phyloP scores from a whole-genome alignment of 345 rosid genomes.

The Arabidopsis suecica region DNA sequence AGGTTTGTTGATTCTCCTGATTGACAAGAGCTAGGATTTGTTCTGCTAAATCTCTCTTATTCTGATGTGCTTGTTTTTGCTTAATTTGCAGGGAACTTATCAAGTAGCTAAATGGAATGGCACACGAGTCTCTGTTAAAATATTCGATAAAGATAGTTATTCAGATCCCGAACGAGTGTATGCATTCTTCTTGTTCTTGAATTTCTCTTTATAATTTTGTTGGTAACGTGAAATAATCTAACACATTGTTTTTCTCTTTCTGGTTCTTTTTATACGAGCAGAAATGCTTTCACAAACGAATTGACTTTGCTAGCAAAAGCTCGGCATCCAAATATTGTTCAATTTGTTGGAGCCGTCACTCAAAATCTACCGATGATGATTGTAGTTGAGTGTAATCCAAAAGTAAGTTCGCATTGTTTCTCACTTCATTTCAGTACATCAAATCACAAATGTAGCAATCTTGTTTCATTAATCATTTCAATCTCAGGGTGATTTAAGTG shows the following conservation, averaged over 20 bases:
- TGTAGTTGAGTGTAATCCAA: slow-evolving; percentile 79
- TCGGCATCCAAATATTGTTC: slow-evolving; percentile 96
- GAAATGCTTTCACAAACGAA: slow-evolving; percentile 85
- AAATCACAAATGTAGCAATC: neutral
- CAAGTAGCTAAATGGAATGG: slow-evolving; percentile 99
- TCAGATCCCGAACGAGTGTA: slow-evolving; percentile 77
- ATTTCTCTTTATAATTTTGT: neutral
- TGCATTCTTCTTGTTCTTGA: slow-evolving; percentile 36
- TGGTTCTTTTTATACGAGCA: slow-evolving; percentile 44
- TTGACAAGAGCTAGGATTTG: neutral
- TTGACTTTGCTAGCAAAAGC: slow-evolving; percentile 83
- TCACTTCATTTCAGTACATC: slow-evolving; percentile 14
- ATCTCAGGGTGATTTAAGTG: slow-evolving; percentile 82
- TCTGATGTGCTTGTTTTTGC: neutral
- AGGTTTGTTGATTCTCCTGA: slow-evolving; percentile 50
- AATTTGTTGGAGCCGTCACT: slow-evolving; percentile 98
- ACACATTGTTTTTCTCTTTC: neutral
- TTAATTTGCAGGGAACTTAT: slow-evolving; percentile 70
- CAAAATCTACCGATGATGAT: slow-evolving; percentile 98
- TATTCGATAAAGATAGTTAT: slow-evolving; percentile 76
- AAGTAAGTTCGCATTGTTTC: slow-evolving; percentile 54
- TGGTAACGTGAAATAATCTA: slow-evolving; percentile 15
- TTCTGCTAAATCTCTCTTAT: neutral
- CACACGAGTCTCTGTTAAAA: slow-evolving; percentile 89
- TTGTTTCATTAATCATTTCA: slow-evolving; percentile 11